Percentiles rank a stretch among this genome's conserved stretches.
These are phyloP conservation scores for Fusarium humuli DNA, from an alignment of 2,329 filamentous ascomycete genomes.

Conservation along the genomic window DNA sequence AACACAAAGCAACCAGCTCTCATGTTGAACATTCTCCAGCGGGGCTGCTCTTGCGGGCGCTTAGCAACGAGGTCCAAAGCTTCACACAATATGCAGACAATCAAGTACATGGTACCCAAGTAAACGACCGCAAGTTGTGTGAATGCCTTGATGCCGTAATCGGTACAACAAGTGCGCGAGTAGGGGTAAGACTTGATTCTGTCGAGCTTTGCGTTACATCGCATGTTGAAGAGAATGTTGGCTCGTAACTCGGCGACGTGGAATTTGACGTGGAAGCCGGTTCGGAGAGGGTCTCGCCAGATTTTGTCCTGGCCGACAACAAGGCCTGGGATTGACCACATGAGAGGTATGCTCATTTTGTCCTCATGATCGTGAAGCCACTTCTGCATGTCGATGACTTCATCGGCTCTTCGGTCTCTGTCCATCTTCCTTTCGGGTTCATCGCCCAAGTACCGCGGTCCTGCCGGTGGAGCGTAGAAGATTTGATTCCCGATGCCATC, in stretches of 20 bases:
- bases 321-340: constrained; percentile 27
- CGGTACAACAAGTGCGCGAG: constrained; percentile 64
- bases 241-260: constrained; percentile 45
- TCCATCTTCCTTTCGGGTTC: background rate
- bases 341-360: constrained; percentile 19
- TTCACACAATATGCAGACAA: constrained; percentile 17
- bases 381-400: constrained; percentile 6
- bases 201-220: constrained; percentile 59
- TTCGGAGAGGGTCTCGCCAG: constrained; percentile 10
- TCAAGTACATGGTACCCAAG: constrained; percentile 21
- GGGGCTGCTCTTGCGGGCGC: background rate
- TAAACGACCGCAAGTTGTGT: constrained; percentile 37
- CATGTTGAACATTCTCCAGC: constrained; percentile 28
- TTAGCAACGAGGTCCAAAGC: background rate
- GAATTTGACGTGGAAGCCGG: constrained; percentile 45
- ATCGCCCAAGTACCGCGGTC: constrained; percentile 34
- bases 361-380: background rate
- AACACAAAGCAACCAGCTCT: constrained; percentile 37
- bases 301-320: constrained; percentile 10
- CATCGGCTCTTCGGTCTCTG: background rate
- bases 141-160: constrained; percentile 51
- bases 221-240: constrained; percentile 61
- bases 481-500: constrained; percentile 46
- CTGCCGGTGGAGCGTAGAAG: constrained; percentile 42
- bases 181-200: constrained; percentile 54